Evolutionary conservation across 768 basidiomycete genomes (phyloP), one percentile per base, ranked within the genome.

Genomic region (Rhodocollybia butyracea): DNA sequence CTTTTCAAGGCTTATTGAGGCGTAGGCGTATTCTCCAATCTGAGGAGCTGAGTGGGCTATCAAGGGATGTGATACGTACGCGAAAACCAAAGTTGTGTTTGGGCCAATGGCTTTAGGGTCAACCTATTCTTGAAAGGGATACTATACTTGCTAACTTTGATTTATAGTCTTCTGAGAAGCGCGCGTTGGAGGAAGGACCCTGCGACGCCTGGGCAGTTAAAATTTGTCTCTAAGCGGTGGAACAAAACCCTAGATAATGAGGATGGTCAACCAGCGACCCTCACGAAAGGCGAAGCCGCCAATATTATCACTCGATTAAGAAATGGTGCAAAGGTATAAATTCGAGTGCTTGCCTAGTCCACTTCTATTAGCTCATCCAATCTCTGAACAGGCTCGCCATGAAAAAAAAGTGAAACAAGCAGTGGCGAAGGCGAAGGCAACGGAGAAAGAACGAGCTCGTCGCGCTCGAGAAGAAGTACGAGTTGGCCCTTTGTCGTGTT

Each of bases 241-340:
- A 64, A 54, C 54, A 60, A 46, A 57, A 38, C 47, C 58, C 59
- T n/a, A 51, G 57, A 10, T 19, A 54, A 59, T 17, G 63, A 56
- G n/a, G 63, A 64, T 17, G 53, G 63, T 30, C 62, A 73, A 29
- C 65, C 83, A 4, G 66, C 62, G 42, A 68, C 56, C 0, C 63
- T 94, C 61, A 91, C 82, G 1, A 92, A 90, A 66, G 92, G 92
- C 2, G 78, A 89, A 59, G 90, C 91, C 27, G 87, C 86, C 0
- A 84, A 85, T 59, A 84, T 93, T 42, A 88, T 94, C 57, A 84
- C 84, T 22, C 84, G 91, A 8, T 57, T 90, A 54, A 87, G 82
- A 64, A 86, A 93, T 62, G 91, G 91, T 24, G 88, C 88, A 31
- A 75, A 81, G 74, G 90, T 88, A 63, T 30, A 68, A 55, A 40